Percentiles rank a stretch among this genome's conserved stretches.
These are phyloP conservation scores for Sporothrix protearum DNA, from an alignment of 2,329 filamentous ascomycete genomes.

Conservation along the genomic window DNA sequence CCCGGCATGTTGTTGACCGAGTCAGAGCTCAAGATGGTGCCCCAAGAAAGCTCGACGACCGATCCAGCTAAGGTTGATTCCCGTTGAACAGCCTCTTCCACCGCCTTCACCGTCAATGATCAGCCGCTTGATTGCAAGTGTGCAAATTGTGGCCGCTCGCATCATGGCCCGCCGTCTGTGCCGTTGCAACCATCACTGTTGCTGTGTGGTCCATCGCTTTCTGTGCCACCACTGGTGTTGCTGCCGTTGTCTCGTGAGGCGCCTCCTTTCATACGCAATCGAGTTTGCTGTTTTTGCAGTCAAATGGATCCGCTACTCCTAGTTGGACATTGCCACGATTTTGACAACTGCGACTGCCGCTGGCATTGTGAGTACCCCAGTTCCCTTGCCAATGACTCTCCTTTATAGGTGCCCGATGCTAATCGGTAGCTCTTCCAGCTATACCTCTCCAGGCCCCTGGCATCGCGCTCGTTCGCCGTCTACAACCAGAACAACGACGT, in stretches of 20 bases:
- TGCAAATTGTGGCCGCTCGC: not conserved
- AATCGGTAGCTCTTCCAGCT: conserved; percentile 40
- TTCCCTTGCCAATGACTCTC: not conserved
- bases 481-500: conserved; percentile 64
- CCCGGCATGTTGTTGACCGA: not conserved
- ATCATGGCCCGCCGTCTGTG: not conserved
- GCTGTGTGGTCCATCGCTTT: not conserved
- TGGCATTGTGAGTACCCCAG: not conserved
- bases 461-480: conserved; percentile 66
- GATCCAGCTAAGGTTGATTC: too few relatives aligned
- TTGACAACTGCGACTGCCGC: not conserved
- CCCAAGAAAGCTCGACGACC: not conserved
- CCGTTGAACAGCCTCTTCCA: not conserved
- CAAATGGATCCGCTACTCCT: conserved; percentile 11
- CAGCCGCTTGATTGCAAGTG: not conserved
- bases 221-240: not conserved
- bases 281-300: not conserved
- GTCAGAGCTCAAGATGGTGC: not conserved
- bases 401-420: not conserved
- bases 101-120: not conserved
- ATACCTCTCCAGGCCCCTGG: conserved; percentile 62
- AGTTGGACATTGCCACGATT: conserved; percentile 8
- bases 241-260: not conserved
- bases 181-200: not conserved
- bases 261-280: not conserved